These are phyloP conservation scores for Coniochaeta sp. DNA, from an alignment of 2,329 filamentous ascomycete genomes.

Conservation along the genomic window DNA sequence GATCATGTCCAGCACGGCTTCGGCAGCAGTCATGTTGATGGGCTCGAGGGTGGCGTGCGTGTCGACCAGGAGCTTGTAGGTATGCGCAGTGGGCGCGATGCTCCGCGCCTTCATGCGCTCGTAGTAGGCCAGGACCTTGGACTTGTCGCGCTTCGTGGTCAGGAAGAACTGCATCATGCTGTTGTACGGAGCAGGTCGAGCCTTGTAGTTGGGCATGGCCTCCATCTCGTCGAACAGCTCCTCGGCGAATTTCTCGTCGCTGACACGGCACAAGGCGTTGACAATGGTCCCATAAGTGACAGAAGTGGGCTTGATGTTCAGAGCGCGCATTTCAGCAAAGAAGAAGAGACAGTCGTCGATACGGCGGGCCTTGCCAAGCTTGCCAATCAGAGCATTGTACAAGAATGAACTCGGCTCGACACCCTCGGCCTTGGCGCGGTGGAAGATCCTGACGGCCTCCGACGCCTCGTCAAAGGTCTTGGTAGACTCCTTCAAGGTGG, in stretches of 20 bases:
- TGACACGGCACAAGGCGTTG: conserved; percentile 93
- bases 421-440: conserved; percentile 84
- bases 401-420: conserved; percentile 95
- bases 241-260: conserved; percentile 94
- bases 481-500: conserved; percentile 93
- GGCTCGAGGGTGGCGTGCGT: conserved; percentile 92
- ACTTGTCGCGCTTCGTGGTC: conserved; percentile 91
- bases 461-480: conserved; percentile 98
- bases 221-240: conserved; percentile 99
- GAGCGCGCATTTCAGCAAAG: conserved; percentile 92
- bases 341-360: conserved; percentile 98
- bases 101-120: conserved; percentile 84
- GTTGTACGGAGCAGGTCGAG: conserved; percentile 94
- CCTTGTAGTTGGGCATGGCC: conserved; percentile 97
- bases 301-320: conserved; percentile 89
- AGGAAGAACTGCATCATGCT: conserved; percentile 99
- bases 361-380: conserved; percentile 93
- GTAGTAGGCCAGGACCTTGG: conserved; percentile 90
- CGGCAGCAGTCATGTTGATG: conserved; percentile 78
- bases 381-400: conserved; percentile 97
- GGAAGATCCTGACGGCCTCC: conserved; percentile 95
- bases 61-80: conserved; percentile 95
- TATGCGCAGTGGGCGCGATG: conserved; percentile 89
- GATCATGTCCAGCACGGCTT: conserved; percentile 75
- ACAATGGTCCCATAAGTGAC: conserved; percentile 98